These are phyloP conservation scores for Schizonepeta tenuifolia DNA, from an alignment of 257 asterid species.

Conservation along the genomic window DNA sequence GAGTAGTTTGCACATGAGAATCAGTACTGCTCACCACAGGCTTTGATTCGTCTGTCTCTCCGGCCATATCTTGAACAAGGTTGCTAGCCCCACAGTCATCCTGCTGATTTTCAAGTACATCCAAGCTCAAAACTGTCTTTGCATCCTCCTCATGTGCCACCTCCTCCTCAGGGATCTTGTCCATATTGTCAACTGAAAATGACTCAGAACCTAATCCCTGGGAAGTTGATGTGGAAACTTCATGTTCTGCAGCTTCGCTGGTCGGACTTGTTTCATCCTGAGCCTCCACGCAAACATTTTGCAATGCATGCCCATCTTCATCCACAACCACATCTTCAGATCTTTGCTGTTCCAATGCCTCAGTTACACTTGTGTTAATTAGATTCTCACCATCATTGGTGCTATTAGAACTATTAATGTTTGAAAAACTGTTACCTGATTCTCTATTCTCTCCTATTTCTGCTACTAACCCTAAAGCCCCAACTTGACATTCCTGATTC, in stretches of 20 bases:
- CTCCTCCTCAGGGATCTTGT: conserved; percentile 32
- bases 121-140: conserved; percentile 26
- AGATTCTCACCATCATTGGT: conserved; percentile 28
- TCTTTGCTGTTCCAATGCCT: conserved; percentile 28
- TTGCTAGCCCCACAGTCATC: conserved; percentile 18
- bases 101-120: conserved; percentile 33
- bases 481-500: conserved; percentile 38
- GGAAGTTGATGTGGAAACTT: conserved; percentile 31
- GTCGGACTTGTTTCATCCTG: conserved; percentile 28
- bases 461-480: conserved; percentile 25
- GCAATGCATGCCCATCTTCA: conserved; percentile 31
- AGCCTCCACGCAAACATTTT: conserved; percentile 25
- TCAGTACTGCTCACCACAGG: conserved; percentile 23
- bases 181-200: conserved; percentile 28
- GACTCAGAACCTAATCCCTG: conserved; percentile 27
- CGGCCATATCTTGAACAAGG: conserved; percentile 28
- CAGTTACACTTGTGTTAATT: conserved; percentile 26
- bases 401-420: conserved; percentile 7
- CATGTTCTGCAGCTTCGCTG: conserved; percentile 19
- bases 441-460: conserved; percentile 33
- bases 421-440: background rate
- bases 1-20: conserved; percentile 29
- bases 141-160: conserved; percentile 31
- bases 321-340: conserved; percentile 31
- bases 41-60: conserved; percentile 35